Evolutionary conservation across 257 asterid genomes (phyloP), one percentile per base, ranked within the genome.

Genomic region (Ilex aquifolium): DNA sequence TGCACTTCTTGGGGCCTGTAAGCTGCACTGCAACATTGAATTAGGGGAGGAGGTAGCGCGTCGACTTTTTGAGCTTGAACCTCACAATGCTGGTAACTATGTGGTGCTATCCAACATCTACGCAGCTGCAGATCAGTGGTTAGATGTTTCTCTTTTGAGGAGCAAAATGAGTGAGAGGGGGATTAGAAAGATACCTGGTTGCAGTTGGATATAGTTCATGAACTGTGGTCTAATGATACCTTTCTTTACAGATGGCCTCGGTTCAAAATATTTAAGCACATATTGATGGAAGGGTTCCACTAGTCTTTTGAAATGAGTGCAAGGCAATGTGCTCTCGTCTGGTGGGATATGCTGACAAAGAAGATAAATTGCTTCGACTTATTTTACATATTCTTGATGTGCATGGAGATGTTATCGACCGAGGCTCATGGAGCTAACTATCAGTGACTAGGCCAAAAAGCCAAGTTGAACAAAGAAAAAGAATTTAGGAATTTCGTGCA

Each of bases 1-100:
- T 46, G 93, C 96, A 36, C 91, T 86, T 71, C 91, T 86, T 17
- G 82, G 82, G 67, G 94, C 88, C 3, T 89, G 94, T 65, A 73
- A 79, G 83, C 62, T 84, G 44, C 81, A 89, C 39, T 3, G 76
- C 61, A 86, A 84, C 44, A 52, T 81, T 46, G 83, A 84, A 39
- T 66, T 89, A 57, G 94, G 84, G 1, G 82, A 82, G 79, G 79
- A 68, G 49, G 75, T 81, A 13, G 88, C 90, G 1, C 32, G 48
- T 17, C 74, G 68, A 64, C 88, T 86, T 13, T 79, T 86, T 66
- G 84, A 86, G 75, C 69, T 84, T 58, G 94, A 89, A 79, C 96
- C 95, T 61, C 65, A 30, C 12, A 82, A 71, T 69, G 82, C 83
- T 16, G 82, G 95, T 17, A 89, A 74, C 64, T 89, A 81, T 16